Conservation (phyloP, 2,329 filamentous ascomycete genomes). For the Kalaharituber pfeilii region DNA sequence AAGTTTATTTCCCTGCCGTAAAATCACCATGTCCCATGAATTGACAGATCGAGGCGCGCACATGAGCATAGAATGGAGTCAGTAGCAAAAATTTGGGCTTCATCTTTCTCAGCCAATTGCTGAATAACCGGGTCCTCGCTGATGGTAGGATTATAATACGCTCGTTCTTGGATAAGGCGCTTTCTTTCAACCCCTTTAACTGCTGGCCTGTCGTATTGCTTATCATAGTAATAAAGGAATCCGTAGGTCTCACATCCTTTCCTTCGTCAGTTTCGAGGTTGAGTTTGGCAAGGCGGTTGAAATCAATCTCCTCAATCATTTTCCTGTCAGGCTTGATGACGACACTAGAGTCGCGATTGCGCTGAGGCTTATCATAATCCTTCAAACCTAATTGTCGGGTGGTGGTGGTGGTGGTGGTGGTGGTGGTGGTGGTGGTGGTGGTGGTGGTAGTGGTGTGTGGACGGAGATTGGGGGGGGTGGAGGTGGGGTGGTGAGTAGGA, state of each 20-base stretch:
- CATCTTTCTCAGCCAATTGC: conserved; percentile 86
- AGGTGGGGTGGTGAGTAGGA: too few species aligned
- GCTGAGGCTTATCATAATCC: conserved; percentile 93
- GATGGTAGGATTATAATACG: conserved; percentile 95
- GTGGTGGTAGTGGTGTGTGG: too few species aligned
- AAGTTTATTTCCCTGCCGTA: conserved; percentile 85
- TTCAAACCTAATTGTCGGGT: conserved; percentile 93
- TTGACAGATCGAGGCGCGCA: conserved; percentile 92
- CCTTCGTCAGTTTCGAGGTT: conserved; percentile 90
- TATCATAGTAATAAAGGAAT: conserved; percentile 97
- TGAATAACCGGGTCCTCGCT: conserved; percentile 93
- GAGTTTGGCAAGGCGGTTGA: conserved; percentile 82
- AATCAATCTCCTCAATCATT: conserved; percentile 96
- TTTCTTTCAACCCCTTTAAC: conserved; percentile 79
- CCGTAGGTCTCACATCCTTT: conserved; percentile 87
- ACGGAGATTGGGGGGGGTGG: too few species aligned
- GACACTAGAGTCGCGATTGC: conserved; percentile 89
- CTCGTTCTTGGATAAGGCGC: conserved; percentile 75
- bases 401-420: too few species aligned
- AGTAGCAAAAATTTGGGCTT: conserved; percentile 91
- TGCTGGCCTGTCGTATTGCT: conserved; percentile 79
- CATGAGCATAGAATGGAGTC: conserved; percentile 97
- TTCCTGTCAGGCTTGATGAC: conserved; percentile 93
- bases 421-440: too few species aligned
- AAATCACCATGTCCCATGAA: conserved; percentile 94